Evolutionary conservation across 192 early-diverging fungal species (phyloP), one percentile per base, ranked within the genome.

Genomic region (Gorgonomyces haynaldii): DNA sequence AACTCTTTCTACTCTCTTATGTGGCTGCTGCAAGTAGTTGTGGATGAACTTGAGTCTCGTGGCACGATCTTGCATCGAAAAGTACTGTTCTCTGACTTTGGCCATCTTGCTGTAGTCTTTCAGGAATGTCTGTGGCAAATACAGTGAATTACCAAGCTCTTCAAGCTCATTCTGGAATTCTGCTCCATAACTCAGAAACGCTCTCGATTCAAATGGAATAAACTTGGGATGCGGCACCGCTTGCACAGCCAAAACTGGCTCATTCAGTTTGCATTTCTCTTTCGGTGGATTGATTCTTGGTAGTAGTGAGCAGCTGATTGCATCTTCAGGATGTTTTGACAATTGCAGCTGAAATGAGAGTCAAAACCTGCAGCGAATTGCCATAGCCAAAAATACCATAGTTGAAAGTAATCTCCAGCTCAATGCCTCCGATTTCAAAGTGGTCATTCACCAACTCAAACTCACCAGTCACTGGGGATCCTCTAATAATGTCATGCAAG

Each of bases 301-400:
- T 20, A 70, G 57, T n/a, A 72, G 51, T 1, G 62, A 71, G 39
- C 58, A 70, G 8, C 49, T 26, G 12, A 65, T 46, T 6, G 56
- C 22, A 24, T 69, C 62, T n/a, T 60, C 51, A 1, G n/a, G n/a
- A n/a, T n/a, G n/a, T n/a, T 16, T 64, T 54, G 24, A 62, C 66
- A 27, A 55, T 36, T 23, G 65, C 42, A 34, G 61, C 43, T 9
- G 40, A 50, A 22, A 39, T 35, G 10, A 53, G 6, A 27, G 4
- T 29, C 13, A 7, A 16, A 17, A 29, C 60, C 43, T 66, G 64
- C 12, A n/a, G 20, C 2, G 66, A 70, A n/a, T 51, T 45, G 6
- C 69, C 69, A 37, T 72, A 72, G n/a, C 69, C 69, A 42, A 72
- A 71, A 16, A 32, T 27, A 1, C 69, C 69, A 42, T 72, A 72